A percentile compares a stretch with the other conserved stretches of the same genome.
Conservation (phyloP, 2,329 filamentous ascomycete genomes). For the Colletotrichum sp. region DNA sequence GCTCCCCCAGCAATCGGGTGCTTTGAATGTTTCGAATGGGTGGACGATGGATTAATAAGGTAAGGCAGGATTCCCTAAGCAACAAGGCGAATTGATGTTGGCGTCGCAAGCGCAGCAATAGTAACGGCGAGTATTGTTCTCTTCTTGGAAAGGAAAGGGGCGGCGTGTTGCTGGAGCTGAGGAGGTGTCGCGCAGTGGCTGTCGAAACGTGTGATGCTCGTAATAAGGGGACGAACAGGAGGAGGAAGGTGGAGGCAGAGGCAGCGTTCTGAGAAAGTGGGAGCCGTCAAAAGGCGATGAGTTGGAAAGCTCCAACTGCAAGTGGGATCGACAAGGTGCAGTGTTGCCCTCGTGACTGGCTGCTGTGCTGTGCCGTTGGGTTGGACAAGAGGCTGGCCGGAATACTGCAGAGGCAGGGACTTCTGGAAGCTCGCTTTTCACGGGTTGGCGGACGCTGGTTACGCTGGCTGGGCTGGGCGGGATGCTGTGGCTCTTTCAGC, state of each 20-base stretch:
- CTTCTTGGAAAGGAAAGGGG: neutral
- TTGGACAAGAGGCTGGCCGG: neutral
- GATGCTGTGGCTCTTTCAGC: neutral
- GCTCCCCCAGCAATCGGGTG: constrained; percentile 12
- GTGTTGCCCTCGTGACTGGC: constrained; percentile 8
- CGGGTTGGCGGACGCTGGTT: neutral
- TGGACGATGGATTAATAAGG: neutral
- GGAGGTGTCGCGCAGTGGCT: neutral
- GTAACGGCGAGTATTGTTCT: neutral
- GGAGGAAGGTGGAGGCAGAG: neutral
- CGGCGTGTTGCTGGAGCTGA: neutral
- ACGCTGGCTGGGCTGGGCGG: neutral
- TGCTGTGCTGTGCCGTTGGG: neutral
- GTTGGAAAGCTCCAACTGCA: neutral
- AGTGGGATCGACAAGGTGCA: constrained; percentile 7
- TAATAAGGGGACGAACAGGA: neutral
- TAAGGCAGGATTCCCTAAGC: neutral
- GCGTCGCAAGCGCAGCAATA: neutral
- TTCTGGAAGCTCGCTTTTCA: neutral
- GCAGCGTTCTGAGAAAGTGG: neutral
- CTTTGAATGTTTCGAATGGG: constrained; percentile 8
- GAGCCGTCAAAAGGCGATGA: neutral
- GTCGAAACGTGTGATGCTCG: neutral
- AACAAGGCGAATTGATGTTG: neutral
- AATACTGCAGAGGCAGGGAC: neutral